Conservation (phyloP, 495 filamentous ascomycete genomes). For the Bathelium albidoporum region DNA sequence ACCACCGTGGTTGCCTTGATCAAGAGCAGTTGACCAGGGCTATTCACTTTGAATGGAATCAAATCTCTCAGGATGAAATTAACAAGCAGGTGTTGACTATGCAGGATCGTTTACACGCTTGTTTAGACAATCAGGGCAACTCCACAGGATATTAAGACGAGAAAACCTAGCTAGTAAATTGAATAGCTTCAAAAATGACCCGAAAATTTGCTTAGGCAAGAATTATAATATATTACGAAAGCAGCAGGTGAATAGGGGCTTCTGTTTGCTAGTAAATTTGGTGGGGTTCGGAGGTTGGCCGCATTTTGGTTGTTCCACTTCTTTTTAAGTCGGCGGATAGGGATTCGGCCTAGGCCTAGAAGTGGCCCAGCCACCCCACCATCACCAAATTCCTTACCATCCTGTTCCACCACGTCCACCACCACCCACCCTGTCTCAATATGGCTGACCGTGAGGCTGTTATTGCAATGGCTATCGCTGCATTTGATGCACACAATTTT, state of each 20-base stretch:
- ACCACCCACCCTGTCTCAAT: too few relatives aligned
- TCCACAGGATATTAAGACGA: neutral
- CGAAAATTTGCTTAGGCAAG: neutral
- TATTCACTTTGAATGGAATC: neutral
- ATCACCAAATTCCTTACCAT: too few relatives aligned
- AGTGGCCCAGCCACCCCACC: too few relatives aligned
- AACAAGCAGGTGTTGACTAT: neutral
- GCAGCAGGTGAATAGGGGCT: neutral
- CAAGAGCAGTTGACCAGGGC: neutral
- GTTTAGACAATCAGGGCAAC: neutral
- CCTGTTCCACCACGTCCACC: too few relatives aligned
- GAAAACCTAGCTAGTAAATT: neutral
- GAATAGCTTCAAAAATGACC: neutral
- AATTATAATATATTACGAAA: neutral
- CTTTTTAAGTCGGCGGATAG: too few relatives aligned
- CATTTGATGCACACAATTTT: too few relatives aligned
- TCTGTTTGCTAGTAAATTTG: neutral
- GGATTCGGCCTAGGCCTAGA: too few relatives aligned
- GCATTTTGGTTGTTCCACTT: too few relatives aligned
- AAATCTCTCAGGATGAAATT: constrained; percentile 1
- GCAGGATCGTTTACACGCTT: neutral
- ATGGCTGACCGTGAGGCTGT: too few relatives aligned
- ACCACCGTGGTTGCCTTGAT: neutral
- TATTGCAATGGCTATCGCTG: too few relatives aligned
- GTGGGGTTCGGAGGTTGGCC: too few relatives aligned